These are phyloP conservation scores for Vigna nakashimae DNA, from an alignment of 306 rosid species.

Conservation along the genomic window DNA sequence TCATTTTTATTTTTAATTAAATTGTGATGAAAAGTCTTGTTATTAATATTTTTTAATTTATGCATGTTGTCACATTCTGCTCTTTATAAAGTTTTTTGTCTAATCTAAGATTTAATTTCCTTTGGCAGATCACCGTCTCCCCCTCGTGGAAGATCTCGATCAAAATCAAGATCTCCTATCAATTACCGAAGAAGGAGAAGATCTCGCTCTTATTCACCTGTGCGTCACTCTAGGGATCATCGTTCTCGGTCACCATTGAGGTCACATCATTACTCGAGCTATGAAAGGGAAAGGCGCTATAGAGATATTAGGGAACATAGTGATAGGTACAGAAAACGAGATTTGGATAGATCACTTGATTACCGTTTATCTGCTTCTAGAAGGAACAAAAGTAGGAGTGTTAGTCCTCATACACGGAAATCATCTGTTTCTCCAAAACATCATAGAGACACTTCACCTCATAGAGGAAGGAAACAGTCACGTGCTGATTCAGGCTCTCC, in stretches of 20 bases:
- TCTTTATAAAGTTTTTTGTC: constrained; percentile 18
- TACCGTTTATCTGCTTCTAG: constrained; percentile 60
- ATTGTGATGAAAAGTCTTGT: constrained; percentile 12
- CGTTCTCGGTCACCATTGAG: constrained; percentile 88
- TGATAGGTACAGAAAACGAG: constrained; percentile 78
- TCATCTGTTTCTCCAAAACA: constrained; percentile 77
- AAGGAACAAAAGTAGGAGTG: constrained; percentile 81
- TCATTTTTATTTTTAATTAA: constrained; percentile 18
- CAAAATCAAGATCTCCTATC: constrained; percentile 90
- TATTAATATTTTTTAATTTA: not conserved
- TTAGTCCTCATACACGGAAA: constrained; percentile 70
- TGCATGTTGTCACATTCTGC: not conserved
- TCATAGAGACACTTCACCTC: constrained; percentile 68
- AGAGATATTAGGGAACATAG: constrained; percentile 70
- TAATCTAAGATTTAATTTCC: constrained; percentile 37
- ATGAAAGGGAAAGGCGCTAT: constrained; percentile 68
- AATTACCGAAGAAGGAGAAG: constrained; percentile 70
- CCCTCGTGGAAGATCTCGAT: constrained; percentile 61
- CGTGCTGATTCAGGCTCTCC: constrained; percentile 75
- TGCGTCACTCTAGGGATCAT: constrained; percentile 64
- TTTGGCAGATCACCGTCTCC: constrained; percentile 79
- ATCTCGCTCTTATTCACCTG: constrained; percentile 91
- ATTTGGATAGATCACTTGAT: constrained; percentile 68
- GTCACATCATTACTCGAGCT: constrained; percentile 58
- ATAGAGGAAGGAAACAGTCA: constrained; percentile 64